Evolutionary conservation across 768 basidiomycete species (phyloP), one percentile per base, ranked within the genome.

Genomic region (Boletus fagicola): DNA sequence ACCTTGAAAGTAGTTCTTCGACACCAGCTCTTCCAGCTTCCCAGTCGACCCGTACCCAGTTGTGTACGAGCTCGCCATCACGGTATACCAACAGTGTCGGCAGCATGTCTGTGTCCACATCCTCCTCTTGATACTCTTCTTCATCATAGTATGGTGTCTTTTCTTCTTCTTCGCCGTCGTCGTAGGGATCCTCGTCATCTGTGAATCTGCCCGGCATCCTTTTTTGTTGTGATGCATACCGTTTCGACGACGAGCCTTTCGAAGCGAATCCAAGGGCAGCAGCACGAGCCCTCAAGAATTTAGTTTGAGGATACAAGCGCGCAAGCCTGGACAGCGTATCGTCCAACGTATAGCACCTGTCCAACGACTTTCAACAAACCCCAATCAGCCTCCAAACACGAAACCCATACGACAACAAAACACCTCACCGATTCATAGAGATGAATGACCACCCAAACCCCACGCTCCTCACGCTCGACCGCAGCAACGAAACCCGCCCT

Each of bases 31-130:
- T 66, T 13, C 84, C 85, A 0, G 87, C 88, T 69, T 90, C 90
- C 91, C 90, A 92, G 68, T 93, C 90, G 5, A 92, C 90, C 26
- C 91, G 79, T 10, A 93, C 87, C 91, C 91, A 93, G 49, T 89
- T 90, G 64, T 90, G 82, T n/a, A 91, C 83, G n/a, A 93, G 81
- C 59, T 90, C 83, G 18, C 91, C 90, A 56, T 82, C 84, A 18
- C 84, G 86, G 64, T 92, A 92, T 5, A 89, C 87, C 13, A 91
- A 78, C 66, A 91, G 69, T 1, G 90, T 91, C 0, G 90, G 90
- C 28, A 92, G 77, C 78, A 92, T 83, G 67, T 92, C 90, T 5
- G 85, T 80, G 63, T 92, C 90, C 42, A 91, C 84, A 30, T 84
- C 73, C 50, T 83, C 85, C 6, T 89, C 86, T 13, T 78, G 77